phyloP scores from a whole-genome alignment of 2,329 filamentous ascomycete genomes.

The Setomelanomma holmii region DNA sequence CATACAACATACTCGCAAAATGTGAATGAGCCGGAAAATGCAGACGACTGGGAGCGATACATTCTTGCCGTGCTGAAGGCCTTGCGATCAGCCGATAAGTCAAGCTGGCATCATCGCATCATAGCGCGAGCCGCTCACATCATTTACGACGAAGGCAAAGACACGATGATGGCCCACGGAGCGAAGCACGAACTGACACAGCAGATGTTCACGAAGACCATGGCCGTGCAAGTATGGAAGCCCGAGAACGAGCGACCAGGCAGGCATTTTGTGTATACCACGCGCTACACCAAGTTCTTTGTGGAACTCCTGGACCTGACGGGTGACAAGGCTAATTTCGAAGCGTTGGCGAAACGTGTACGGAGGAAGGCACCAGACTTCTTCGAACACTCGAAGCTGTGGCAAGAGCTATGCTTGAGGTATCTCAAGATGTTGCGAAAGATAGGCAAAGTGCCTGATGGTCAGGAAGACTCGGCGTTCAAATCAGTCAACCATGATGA shows the following conservation, averaged over 20 bases:
- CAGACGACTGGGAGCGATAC: slow-evolving; percentile 66
- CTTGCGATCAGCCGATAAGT: slow-evolving; percentile 77
- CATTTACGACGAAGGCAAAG: slow-evolving; percentile 64
- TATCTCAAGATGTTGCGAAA: slow-evolving; percentile 67
- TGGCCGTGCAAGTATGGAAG: slow-evolving; percentile 94
- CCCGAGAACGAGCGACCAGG: slow-evolving; percentile 85
- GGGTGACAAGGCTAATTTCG: slow-evolving; percentile 76
- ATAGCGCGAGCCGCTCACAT: slow-evolving; percentile 74
- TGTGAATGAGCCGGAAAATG: slow-evolving; percentile 55
- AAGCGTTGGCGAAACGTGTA: slow-evolving; percentile 78
- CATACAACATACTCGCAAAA: slow-evolving; percentile 64
- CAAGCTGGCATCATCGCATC: slow-evolving; percentile 94
- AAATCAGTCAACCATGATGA: slow-evolving; percentile 70
- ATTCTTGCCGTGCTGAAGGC: slow-evolving; percentile 67
- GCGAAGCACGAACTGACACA: slow-evolving; percentile 81
- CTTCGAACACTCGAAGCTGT: slow-evolving; percentile 67
- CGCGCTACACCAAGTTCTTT: slow-evolving; percentile 85
- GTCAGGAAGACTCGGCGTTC: slow-evolving; percentile 70
- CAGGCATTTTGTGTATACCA: slow-evolving; percentile 89
- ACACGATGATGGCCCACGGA: slow-evolving; percentile 61
- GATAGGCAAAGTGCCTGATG: slow-evolving; percentile 63
- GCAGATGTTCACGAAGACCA: slow-evolving; percentile 92
- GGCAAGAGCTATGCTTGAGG: slow-evolving; percentile 66
- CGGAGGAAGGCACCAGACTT: slow-evolving; percentile 82
- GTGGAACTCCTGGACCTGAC: slow-evolving; percentile 75